Percentiles rank a stretch among this genome's conserved stretches.
These are phyloP conservation scores for Hypoxylon sp. DNA, from an alignment of 2,329 filamentous ascomycete genomes.

Conservation along the genomic window DNA sequence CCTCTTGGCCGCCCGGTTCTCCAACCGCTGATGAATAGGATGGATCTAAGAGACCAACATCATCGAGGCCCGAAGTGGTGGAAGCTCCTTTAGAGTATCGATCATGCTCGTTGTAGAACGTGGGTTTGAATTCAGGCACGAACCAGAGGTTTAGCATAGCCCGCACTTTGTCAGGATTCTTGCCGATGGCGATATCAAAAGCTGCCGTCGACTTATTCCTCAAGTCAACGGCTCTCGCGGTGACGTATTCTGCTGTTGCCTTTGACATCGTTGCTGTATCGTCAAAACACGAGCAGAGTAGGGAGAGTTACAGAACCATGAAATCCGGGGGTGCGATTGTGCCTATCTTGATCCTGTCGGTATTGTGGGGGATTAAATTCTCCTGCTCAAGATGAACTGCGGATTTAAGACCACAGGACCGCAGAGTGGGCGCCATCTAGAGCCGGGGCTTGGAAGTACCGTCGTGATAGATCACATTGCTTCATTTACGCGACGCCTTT, in stretches of 20 bases:
- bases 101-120: slow-evolving; percentile 42
- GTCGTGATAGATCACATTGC: slow-evolving; percentile 13
- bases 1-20: slow-evolving; percentile 37
- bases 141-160: slow-evolving; percentile 49
- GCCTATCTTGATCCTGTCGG: not conserved
- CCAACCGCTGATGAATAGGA: slow-evolving; percentile 31
- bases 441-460: not conserved
- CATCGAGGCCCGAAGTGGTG: slow-evolving; percentile 36
- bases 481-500: slow-evolving; percentile 1
- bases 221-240: slow-evolving; percentile 42
- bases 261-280: slow-evolving; percentile 23
- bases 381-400: not conserved
- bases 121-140: slow-evolving; percentile 48
- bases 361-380: not conserved
- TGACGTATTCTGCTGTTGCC: slow-evolving; percentile 40
- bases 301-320: not conserved
- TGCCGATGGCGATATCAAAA: slow-evolving; percentile 42
- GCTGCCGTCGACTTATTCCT: slow-evolving; percentile 41
- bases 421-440: not conserved
- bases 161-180: slow-evolving; percentile 48
- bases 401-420: slow-evolving; percentile 1
- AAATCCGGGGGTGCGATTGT: not conserved
- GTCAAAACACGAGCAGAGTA: slow-evolving; percentile 6
- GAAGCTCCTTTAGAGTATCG: slow-evolving; percentile 13
- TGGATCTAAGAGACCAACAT: slow-evolving; percentile 46